Evolutionary conservation across 352 stramenopile genomes (phyloP).

Genomic region (Phytopythium chamaehyphon): DNA sequence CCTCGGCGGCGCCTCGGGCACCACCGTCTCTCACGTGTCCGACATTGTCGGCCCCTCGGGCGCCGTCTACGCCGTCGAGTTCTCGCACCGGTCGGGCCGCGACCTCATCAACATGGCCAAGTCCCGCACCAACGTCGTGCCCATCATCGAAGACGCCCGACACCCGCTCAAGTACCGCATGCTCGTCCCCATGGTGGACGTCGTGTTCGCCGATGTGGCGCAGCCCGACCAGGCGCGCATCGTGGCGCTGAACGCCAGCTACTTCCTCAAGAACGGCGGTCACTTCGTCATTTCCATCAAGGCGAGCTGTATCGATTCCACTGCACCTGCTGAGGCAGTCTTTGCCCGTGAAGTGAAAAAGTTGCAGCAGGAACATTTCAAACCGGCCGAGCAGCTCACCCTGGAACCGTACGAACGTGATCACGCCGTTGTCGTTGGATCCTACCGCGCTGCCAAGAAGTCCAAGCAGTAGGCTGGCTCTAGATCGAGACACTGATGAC

Average conservation of each 20-base stretch:
- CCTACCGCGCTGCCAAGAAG: slow-evolving; percentile 95
- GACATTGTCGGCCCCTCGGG: slow-evolving; percentile 98
- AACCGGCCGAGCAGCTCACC: slow-evolving; percentile 98
- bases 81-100: slow-evolving; percentile 97
- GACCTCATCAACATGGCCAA: slow-evolving; percentile 99
- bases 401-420: slow-evolving; percentile 99
- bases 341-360: slow-evolving; percentile 98
- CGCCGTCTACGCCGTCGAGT: slow-evolving; percentile 99
- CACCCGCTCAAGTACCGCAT: slow-evolving; percentile 99
- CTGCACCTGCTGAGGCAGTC: slow-evolving; percentile 96
- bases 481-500: slow-evolving; percentile 6
- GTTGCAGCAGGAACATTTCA: slow-evolving; percentile 98
- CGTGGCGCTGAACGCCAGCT: slow-evolving; percentile 97
- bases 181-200: slow-evolving; percentile 99
- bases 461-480: slow-evolving; percentile 69
- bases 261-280: slow-evolving; percentile 99
- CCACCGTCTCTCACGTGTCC: slow-evolving; percentile 98
- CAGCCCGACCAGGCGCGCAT: slow-evolving; percentile 99
- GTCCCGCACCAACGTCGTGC: slow-evolving; percentile 98
- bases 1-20: slow-evolving; percentile 97
- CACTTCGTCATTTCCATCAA: slow-evolving; percentile 99
- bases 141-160: slow-evolving; percentile 98
- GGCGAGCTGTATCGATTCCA: slow-evolving; percentile 99
- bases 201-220: slow-evolving; percentile 98
- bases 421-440: slow-evolving; percentile 97